Base-by-base conservation (phyloP, 768 basidiomycete species). In the Sarcomyxa edulis region DNA sequence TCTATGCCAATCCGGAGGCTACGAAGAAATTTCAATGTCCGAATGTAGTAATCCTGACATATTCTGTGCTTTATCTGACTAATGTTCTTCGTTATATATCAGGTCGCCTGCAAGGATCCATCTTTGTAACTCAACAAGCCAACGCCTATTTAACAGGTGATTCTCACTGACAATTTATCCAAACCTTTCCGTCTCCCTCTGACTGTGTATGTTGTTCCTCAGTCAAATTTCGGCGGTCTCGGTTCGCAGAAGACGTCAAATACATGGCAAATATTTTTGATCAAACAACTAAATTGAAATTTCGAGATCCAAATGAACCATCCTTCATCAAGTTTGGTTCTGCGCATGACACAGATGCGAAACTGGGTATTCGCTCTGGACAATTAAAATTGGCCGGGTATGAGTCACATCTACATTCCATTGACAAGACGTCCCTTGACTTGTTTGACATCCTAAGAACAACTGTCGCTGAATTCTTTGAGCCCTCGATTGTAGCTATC, bases 51-150 rank as follows among this genome's bases (percentile, higher is more conserved):
- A n/a, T n/a, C n/a, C n/a, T n/a, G n/a, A n/a, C n/a, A n/a, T n/a
- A n/a, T n/a, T n/a, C n/a, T n/a, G n/a, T n/a, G n/a, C n/a, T n/a
- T n/a, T n/a, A n/a, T n/a, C n/a, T n/a, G n/a, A n/a, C n/a, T n/a
- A n/a, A n/a, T n/a, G n/a, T n/a, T n/a, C 27, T 2, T 5, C 8
- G 12, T 3, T 19, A 4, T 18, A 3, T 2, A 16, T 27, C 25
- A 76, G 74, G 72, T 47, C 63, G 62, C 26, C 62, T 76, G 32
- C 59, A 68, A 40, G 75, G 75, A 15, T 73, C 75, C 0, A 60
- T 74, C 3, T 76, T 72, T 41, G 70, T 78, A 20, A 74, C 60
- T 18, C 62, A 59, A 24, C 63, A 66, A 16, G 74, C 74, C 12
- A 50, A 52, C 2, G 37, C 52, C 15, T 64, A 64, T 50, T 54